Conservation (phyloP, 805 yeast genomes). For the Candida andamanensis region DNA sequence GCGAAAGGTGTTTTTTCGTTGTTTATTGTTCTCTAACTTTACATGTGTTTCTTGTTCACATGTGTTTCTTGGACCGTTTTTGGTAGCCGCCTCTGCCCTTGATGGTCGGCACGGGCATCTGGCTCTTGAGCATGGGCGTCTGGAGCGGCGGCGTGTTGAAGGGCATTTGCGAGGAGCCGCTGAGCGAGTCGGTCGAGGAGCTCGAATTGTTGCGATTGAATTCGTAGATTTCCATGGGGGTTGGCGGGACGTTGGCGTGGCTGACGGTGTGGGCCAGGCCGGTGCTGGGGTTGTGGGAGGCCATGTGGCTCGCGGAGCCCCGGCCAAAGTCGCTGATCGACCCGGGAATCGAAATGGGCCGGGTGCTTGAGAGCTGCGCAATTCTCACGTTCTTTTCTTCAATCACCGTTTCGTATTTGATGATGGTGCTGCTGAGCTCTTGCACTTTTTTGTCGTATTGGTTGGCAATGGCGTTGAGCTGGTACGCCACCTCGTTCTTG, state of each 20-base stretch:
- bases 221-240: conserved; percentile 11
- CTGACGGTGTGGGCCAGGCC: too few species aligned
- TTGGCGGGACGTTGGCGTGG: background rate
- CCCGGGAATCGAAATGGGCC: conserved; percentile 35
- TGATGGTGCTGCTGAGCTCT: conserved; percentile 24
- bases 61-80: conserved; percentile 34
- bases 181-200: conserved; percentile 11
- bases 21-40: background rate
- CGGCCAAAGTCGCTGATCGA: conserved; percentile 5
- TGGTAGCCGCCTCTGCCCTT: conserved; percentile 44
- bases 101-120: conserved; percentile 24
- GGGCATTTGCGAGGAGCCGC: conserved; percentile 6
- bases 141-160: conserved; percentile 13
- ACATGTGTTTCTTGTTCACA: conserved; percentile 19
- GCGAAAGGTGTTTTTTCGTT: background rate
- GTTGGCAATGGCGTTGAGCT: conserved; percentile 16
- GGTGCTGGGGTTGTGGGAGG: conserved; percentile 1
- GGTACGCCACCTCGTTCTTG: conserved; percentile 24
- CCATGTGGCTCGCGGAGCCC: background rate
- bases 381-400: conserved; percentile 34
- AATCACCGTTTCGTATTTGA: conserved; percentile 29
- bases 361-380: conserved; percentile 30
- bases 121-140: conserved; percentile 8
- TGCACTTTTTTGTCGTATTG: conserved; percentile 33
- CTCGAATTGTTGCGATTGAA: conserved; percentile 8